Percentiles rank a stretch among this genome's conserved stretches.
These are phyloP conservation scores for Mycena venus DNA, from an alignment of 768 basidiomycete species.

Conservation along the genomic window DNA sequence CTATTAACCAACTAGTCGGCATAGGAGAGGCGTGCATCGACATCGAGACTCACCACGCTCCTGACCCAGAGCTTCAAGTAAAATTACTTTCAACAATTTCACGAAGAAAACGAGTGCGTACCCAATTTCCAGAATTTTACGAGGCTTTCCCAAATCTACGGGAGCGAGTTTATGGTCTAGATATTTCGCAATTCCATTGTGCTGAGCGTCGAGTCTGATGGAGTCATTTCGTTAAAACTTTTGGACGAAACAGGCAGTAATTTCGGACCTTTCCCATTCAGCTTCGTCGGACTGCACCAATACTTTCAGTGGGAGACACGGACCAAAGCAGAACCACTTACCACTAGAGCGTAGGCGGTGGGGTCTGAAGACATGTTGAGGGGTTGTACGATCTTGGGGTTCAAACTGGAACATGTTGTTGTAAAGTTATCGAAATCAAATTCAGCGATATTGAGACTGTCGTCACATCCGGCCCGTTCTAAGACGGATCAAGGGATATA, in stretches of 20 bases:
- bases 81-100: not conserved
- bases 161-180: conserved; percentile 16
- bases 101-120: not conserved
- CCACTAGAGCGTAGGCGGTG: not conserved
- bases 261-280: not conserved
- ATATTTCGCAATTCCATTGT: conserved; percentile 18
- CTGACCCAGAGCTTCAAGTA: not conserved
- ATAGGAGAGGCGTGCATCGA: not conserved
- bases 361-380: not conserved
- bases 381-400: not conserved
- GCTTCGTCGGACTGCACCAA: not conserved
- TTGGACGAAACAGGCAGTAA: too few relatives aligned
- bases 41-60: not conserved
- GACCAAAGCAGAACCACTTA: not conserved
- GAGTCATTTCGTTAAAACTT: not conserved
- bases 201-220: conserved; percentile 22
- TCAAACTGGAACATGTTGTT: not conserved
- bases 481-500: too few relatives aligned
- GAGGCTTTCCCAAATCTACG: conserved; percentile 8
- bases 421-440: too few relatives aligned
- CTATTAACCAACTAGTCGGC: not conserved
- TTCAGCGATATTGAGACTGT: too few relatives aligned
- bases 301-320: not conserved
- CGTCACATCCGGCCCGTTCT: too few relatives aligned
- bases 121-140: conserved; percentile 26